Evolutionary conservation across 768 basidiomycete genomes (phyloP), one percentile per base, ranked within the genome.

Genomic region (Serendipita sp.): DNA sequence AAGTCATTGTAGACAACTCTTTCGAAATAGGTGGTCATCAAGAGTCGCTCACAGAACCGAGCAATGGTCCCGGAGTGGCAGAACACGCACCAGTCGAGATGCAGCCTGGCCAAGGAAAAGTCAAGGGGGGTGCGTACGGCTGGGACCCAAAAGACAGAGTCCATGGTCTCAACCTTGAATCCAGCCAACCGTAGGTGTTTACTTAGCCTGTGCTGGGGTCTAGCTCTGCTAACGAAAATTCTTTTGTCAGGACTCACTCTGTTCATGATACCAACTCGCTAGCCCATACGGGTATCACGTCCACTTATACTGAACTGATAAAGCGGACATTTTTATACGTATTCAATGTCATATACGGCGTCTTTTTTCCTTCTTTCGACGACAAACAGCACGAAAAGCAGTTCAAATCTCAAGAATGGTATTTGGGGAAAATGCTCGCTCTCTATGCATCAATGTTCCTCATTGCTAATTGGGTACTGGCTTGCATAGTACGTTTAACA

Each of bases 1-100:
- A 87, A 75, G 81, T 89, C 23, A 82, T 90, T 28, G 88, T 90
- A 15, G 88, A 90, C 72, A 79, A 86, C 54, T 74, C 78, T 36
- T 87, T 58, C 23, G 65, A 69, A 11, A 63, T 66, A 65, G 66
- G 66, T 44, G 66, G 69, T 64, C 65, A 52, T 8, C 64, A 67
- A n/a, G 38, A 58, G 34, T 65, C 65, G 18, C 44, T 44, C 13
- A 67, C 64, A 32, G 66, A 44, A 35, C 51, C 54, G 11, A 56
- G 47, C 15, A 45, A 36, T n/a, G 44, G 63, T 38, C 64, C 64
- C 13, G 58, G 64, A n/a, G 52, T 13, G 44, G 45, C 66, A 45
- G 36, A 13, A 23, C 35, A 35, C 18, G 30, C 28, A 72, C 71
- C 54, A 80, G 79, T 64, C 81, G 85, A 34, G 78, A 80, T 34